Conservation (phyloP, 1,284 basidiomycete species). For the Leucoagaricus sp. region DNA sequence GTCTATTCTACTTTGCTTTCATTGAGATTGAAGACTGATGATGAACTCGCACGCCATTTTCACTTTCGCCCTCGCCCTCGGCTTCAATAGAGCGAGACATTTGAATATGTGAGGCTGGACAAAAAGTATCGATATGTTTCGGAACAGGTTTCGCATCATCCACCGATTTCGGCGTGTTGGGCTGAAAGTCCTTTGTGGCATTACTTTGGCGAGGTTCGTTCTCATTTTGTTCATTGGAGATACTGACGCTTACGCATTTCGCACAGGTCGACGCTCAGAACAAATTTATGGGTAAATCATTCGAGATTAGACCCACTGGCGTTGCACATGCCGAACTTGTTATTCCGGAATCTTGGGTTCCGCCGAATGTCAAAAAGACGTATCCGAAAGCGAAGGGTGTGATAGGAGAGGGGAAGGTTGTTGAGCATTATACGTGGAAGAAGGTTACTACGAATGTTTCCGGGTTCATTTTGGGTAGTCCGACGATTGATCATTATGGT, state of each 20-base stretch:
- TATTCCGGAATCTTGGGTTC: constrained; percentile 70
- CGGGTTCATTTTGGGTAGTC: constrained; percentile 91
- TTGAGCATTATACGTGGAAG: constrained; percentile 92
- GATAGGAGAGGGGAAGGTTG: constrained; percentile 51
- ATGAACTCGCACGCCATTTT: too few relatives aligned
- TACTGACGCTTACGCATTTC: neutral
- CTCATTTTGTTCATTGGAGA: neutral
- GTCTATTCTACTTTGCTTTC: constrained; percentile 24
- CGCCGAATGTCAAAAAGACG: neutral
- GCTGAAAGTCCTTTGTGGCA: constrained; percentile 89
- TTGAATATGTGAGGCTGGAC: constrained; percentile 90
- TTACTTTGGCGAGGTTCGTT: constrained; percentile 84
- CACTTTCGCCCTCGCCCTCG: too few relatives aligned
- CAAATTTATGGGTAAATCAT: constrained; percentile 95
- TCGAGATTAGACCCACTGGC: constrained; percentile 95
- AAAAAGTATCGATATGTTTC: constrained; percentile 92
- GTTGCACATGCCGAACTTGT: constrained; percentile 89
- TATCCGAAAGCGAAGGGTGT: constrained; percentile 56
- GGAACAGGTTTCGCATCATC: constrained; percentile 96
- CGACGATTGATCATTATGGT: constrained; percentile 97
- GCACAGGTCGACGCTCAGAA: constrained; percentile 86
- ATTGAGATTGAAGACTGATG: neutral
- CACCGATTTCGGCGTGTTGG: constrained; percentile 97
- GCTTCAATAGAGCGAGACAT: constrained; percentile 85
- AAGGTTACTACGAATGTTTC: constrained; percentile 95